phyloP scores from a whole-genome alignment of 2,329 filamentous ascomycete species.

The Hortaea sp. region DNA sequence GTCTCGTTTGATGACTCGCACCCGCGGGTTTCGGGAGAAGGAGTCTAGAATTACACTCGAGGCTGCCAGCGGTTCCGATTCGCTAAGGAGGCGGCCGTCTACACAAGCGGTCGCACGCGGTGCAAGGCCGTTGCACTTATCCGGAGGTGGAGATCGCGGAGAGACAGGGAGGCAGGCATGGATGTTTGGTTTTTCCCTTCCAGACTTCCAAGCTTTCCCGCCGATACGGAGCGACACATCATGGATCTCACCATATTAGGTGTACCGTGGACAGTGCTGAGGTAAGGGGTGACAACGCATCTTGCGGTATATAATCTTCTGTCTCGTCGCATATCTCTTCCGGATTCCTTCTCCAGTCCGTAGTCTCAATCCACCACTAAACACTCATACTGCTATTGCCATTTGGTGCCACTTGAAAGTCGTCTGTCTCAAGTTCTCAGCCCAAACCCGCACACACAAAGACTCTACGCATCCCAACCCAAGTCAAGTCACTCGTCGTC shows the following conservation, averaged over 20 bases:
- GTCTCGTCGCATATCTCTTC: no score
- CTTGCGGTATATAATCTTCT: no score
- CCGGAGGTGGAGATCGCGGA: not conserved
- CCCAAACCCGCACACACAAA: not conserved
- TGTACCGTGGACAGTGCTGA: not conserved
- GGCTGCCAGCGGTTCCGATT: not conserved
- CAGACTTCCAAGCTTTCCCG: not conserved
- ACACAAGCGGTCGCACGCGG: not conserved
- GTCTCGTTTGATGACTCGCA: not conserved
- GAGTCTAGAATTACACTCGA: not conserved
- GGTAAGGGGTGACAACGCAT: constrained; percentile 2
- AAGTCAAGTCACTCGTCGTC: not conserved
- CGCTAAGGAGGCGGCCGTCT: not conserved
- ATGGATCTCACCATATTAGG: not conserved
- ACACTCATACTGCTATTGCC: no score
- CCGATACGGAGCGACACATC: not conserved
- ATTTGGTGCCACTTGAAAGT: no score
- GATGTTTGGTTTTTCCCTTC: not conserved
- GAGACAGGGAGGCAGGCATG: not conserved
- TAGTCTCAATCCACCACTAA: no score
- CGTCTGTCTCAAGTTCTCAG: no score
- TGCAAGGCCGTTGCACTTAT: not conserved
- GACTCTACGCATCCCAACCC: not conserved
- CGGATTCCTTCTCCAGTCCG: no score
- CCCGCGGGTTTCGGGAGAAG: not conserved